Evolutionary conservation across 2,329 filamentous ascomycete genomes (phyloP), one percentile per base, ranked within the genome.

Genomic region (Coniochaeta sp.): DNA sequence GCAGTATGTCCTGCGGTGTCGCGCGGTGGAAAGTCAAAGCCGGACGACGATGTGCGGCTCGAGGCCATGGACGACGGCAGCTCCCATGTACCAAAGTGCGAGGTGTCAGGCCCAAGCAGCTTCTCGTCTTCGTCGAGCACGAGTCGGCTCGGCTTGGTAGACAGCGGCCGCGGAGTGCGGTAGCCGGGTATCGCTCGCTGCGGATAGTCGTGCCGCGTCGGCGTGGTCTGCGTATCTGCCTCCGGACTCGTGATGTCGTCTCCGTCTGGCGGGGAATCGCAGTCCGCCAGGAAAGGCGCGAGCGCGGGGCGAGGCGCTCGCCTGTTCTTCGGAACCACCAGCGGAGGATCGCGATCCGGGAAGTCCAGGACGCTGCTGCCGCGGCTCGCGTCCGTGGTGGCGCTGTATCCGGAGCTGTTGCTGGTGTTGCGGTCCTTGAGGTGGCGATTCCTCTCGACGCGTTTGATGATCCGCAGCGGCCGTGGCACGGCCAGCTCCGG

Each of bases 381-480:
- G 10, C 24, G 12, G 26, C 47, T 30, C 22, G 22, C 5, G 47
- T 72, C 61, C 1, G 69, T 73, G 16, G 58, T 59, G 19, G 62
- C 58, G 61, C 69, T 72, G 28, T 59, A 28, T 26, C 24, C 14
- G 14, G 47, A 52, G 47, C 24, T 52, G 8, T n/a, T n/a, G 24
- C 47, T 52, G 10, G n/a, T 52, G 1, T 26, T 14, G 3, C 47
- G 47, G 24, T 36, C 1, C n/a, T 19, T 24, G 28, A 55, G 7
- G n/a, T 22, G 6, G 2, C 26, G 52, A 12, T 3, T 14, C 16
- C 17, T n/a, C 6, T 36, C 32, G 64, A 67, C 61, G 59, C 72
- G 71, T 67, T 82, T 85, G 66, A 77, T 68, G 66, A 85, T 80
- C 44, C 79, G 77, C 36, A 84, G 68, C 12, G 83, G 82, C 34